phyloP scores from a whole-genome alignment of 163 green algal genomes.

The Volvox carteri region DNA sequence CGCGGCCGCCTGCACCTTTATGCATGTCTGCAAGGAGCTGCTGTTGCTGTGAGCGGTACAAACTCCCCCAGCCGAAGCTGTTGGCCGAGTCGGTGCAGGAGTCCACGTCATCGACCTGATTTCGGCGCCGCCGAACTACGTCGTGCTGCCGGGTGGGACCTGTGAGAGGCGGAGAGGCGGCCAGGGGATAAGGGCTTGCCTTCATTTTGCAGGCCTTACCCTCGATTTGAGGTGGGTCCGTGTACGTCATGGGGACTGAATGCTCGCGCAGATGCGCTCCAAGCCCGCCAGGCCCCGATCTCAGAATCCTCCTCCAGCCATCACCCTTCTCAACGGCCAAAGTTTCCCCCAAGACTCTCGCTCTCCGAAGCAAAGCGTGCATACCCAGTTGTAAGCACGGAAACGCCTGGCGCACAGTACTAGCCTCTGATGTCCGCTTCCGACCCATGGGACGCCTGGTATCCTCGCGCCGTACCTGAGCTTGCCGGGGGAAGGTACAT shows the following conservation, averaged over 20 bases:
- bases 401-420: no score
- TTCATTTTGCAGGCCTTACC: no score
- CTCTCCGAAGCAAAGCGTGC: no score
- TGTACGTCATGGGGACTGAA: no score
- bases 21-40: neutral
- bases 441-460: neutral
- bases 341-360: no score
- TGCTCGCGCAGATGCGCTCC: no score
- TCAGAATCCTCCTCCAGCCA: no score
- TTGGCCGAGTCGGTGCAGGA: constrained; percentile 24
- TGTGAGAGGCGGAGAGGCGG: neutral
- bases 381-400: no score
- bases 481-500: constrained; percentile 42
- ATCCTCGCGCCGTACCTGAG: constrained; percentile 14
- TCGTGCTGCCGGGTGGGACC: constrained; percentile 36
- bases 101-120: constrained; percentile 25
- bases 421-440: no score
- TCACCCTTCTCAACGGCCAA: no score
- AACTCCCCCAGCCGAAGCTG: constrained; percentile 15
- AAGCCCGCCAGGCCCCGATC: no score
- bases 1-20: neutral
- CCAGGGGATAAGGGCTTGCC: neutral
- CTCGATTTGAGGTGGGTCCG: no score
- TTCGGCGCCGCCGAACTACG: constrained; percentile 27
- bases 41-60: neutral